Conservation (phyloP, 345 rosid genomes). For the Viola odorata region DNA sequence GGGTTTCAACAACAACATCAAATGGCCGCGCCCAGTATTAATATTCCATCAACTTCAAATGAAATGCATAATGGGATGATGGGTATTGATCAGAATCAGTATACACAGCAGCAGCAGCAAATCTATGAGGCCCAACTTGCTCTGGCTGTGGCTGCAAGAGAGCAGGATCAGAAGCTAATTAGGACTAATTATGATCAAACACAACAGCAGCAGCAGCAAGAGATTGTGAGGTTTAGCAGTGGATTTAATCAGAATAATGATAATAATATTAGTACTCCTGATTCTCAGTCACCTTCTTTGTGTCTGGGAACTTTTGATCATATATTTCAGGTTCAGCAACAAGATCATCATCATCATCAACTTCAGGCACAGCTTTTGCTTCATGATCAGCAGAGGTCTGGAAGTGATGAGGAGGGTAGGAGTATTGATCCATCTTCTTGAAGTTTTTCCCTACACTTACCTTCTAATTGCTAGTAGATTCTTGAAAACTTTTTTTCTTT, state of each 20-base stretch:
- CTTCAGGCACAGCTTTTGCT: too few species aligned
- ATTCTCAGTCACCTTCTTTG: constrained; percentile 31
- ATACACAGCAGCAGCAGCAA: neutral
- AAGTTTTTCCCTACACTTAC: neutral
- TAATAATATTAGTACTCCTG: too few species aligned
- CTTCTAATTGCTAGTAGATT: neutral
- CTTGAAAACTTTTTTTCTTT: neutral
- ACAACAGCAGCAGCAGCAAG: neutral
- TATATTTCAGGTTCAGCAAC: constrained; percentile 21
- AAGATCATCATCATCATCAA: too few species aligned
- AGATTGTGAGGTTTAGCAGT: too few species aligned
- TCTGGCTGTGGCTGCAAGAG: neutral
- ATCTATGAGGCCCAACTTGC: neutral
- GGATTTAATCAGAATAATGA: too few species aligned
- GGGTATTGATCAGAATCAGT: too few species aligned
- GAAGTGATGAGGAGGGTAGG: too few species aligned
- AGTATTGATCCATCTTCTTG: neutral
- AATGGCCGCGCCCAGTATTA: too few species aligned
- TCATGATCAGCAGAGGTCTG: too few species aligned
- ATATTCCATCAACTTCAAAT: too few species aligned
- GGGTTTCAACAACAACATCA: too few species aligned
- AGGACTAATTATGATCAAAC: constrained; percentile 15
- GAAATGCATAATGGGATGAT: too few species aligned
- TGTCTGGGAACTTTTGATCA: constrained; percentile 38
- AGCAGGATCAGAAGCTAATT: constrained; percentile 11